phyloP scores from a whole-genome alignment of 805 yeast genomes.

The Metschnikowia chrysomelidarum region DNA sequence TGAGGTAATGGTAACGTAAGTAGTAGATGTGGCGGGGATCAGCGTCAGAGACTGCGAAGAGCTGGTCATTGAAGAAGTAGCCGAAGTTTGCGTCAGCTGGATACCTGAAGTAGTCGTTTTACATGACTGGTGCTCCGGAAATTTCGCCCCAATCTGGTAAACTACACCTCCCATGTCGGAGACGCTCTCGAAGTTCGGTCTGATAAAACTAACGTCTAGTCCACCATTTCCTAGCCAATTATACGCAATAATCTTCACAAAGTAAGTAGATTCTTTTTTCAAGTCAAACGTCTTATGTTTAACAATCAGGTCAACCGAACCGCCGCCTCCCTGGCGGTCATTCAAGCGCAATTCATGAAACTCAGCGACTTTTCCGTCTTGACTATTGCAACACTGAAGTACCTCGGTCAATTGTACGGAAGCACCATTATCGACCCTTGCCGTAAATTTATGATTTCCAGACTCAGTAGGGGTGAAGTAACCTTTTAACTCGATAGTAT shows the following conservation, averaged over 20 bases:
- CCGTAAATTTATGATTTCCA: constrained; percentile 11
- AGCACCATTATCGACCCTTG: constrained; percentile 15
- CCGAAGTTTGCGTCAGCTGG: too few relatives aligned
- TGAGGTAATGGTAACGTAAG: too few relatives aligned
- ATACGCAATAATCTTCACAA: constrained; percentile 12
- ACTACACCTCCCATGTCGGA: constrained; percentile 6
- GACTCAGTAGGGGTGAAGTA: constrained; percentile 8
- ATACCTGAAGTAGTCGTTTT: too few relatives aligned
- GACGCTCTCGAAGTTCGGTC: constrained; percentile 1
- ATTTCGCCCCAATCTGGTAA: too few relatives aligned
- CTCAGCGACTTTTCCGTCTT: constrained; percentile 5
- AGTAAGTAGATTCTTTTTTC: constrained; percentile 8
- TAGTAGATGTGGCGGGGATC: too few relatives aligned
- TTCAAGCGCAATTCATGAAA: constrained; percentile 3
- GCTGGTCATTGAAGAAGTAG: too few relatives aligned
- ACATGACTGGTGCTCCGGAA: too few relatives aligned
- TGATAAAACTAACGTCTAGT: constrained; percentile 2
- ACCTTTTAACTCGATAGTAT: constrained; percentile 12
- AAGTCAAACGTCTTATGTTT: constrained; percentile 4
- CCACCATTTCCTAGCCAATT: constrained; percentile 15
- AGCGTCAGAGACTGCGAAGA: too few relatives aligned
- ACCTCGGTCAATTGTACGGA: constrained; percentile 12
- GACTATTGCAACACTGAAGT: constrained; percentile 12
- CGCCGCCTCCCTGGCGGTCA: constrained; percentile 10
- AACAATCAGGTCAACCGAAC: constrained; percentile 2